These are phyloP conservation scores for Massariosphaeria phaeospora DNA, from an alignment of 495 filamentous ascomycete genomes.

Conservation along the genomic window DNA sequence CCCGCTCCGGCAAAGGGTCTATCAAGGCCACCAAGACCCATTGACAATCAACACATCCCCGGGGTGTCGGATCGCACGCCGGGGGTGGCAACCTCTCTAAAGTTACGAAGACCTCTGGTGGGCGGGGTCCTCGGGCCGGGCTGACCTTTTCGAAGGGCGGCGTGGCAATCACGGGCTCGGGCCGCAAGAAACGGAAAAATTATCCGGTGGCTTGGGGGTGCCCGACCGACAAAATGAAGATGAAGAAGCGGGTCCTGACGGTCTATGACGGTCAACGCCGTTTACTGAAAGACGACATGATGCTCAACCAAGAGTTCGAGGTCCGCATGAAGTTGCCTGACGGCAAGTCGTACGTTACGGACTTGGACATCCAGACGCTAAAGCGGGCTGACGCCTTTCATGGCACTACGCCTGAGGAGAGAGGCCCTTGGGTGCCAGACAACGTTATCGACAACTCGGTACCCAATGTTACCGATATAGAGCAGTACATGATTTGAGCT, in stretches of 20 bases:
- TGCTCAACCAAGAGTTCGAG: slow-evolving; percentile 92
- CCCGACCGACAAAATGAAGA: slow-evolving; percentile 83
- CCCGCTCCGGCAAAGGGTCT: slow-evolving; percentile 48
- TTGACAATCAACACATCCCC: slow-evolving; percentile 58
- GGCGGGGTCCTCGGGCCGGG: slow-evolving; percentile 41
- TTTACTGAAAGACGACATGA: slow-evolving; percentile 98
- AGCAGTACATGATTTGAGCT: slow-evolving; percentile 25
- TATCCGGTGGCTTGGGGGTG: slow-evolving; percentile 93
- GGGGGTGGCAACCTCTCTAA: slow-evolving; percentile 50
- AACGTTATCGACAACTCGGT: slow-evolving; percentile 24
- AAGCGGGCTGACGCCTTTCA: slow-evolving; percentile 78
- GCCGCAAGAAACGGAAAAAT: slow-evolving; percentile 80
- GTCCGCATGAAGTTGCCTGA: slow-evolving; percentile 74
- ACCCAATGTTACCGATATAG: slow-evolving; percentile 8
- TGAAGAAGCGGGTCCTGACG: slow-evolving; percentile 91
- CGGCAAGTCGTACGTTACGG: slow-evolving; percentile 74
- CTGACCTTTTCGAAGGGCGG: slow-evolving; percentile 47
- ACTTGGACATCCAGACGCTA: slow-evolving; percentile 87
- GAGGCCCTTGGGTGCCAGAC: slow-evolving; percentile 66
- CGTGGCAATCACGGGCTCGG: slow-evolving; percentile 55
- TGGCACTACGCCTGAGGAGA: slow-evolving; percentile 72
- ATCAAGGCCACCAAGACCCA: slow-evolving; percentile 45
- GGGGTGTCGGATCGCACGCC: slow-evolving; percentile 50
- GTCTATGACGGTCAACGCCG: slow-evolving; percentile 86
- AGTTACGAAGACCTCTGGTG: slow-evolving; percentile 38